Conservation (phyloP, 257 asterid species). For the Salvia hispanica region DNA sequence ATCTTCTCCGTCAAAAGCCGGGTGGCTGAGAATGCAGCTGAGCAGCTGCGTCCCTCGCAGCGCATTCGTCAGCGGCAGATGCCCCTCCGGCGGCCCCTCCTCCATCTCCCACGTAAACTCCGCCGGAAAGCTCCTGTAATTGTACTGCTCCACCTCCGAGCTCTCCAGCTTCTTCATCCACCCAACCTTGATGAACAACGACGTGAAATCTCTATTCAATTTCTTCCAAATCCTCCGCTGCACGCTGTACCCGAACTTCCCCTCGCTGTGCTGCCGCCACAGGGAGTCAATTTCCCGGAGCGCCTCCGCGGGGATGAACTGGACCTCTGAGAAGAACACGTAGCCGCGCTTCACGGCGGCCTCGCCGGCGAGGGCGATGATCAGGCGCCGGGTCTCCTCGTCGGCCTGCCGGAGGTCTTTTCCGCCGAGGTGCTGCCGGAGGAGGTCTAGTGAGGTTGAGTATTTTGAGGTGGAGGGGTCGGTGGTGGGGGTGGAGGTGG, state of each 20-base stretch:
- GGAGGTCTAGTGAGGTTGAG: slow-evolving; percentile 50
- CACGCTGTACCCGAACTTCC: slow-evolving; percentile 76
- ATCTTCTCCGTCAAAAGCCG: slow-evolving; percentile 55
- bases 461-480: slow-evolving; percentile 38
- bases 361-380: slow-evolving; percentile 85
- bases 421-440: slow-evolving; percentile 49
- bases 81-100: slow-evolving; percentile 69
- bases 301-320: slow-evolving; percentile 60
- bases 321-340: slow-evolving; percentile 92
- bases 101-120: slow-evolving; percentile 78
- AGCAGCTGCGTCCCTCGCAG: slow-evolving; percentile 80
- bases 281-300: slow-evolving; percentile 65
- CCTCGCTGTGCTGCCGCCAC: slow-evolving; percentile 65
- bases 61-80: slow-evolving; percentile 87
- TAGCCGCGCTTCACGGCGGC: slow-evolving; percentile 73
- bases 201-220: slow-evolving; percentile 55
- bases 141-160: slow-evolving; percentile 70
- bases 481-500: slow-evolving; percentile 45
- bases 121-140: slow-evolving; percentile 74
- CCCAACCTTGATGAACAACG: slow-evolving; percentile 60
- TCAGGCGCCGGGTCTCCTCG: slow-evolving; percentile 90
- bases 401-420: slow-evolving; percentile 77
- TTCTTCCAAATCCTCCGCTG: slow-evolving; percentile 75
- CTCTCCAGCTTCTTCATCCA: slow-evolving; percentile 90
- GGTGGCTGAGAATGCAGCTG: slow-evolving; percentile 55